These are phyloP conservation scores for Volutella citrinella DNA, from an alignment of 2,329 filamentous ascomycete genomes.

Conservation along the genomic window DNA sequence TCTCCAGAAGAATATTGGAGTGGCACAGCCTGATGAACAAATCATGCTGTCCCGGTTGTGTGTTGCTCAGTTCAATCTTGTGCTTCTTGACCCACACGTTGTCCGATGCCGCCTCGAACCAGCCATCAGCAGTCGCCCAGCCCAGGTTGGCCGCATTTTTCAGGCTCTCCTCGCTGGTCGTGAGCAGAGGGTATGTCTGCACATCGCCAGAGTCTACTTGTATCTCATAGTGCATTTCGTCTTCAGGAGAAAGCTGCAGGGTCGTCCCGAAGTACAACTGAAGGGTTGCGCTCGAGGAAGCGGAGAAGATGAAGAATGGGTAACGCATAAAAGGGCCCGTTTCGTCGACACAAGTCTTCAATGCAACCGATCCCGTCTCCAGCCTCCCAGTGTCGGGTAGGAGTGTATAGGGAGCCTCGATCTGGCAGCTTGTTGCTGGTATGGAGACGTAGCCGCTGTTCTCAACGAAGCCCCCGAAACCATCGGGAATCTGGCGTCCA, in stretches of 20 bases:
- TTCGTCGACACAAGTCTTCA: background rate
- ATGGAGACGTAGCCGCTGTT: slow-evolving; percentile 45
- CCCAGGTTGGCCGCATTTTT: slow-evolving; percentile 14
- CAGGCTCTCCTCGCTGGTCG: slow-evolving; percentile 9
- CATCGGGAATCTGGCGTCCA: slow-evolving; percentile 43
- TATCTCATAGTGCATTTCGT: slow-evolving; percentile 9
- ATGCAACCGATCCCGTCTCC: slow-evolving; percentile 9
- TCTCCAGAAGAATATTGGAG: slow-evolving; percentile 18
- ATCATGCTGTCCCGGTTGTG: slow-evolving; percentile 3
- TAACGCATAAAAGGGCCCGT: slow-evolving; percentile 1
- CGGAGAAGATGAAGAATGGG: slow-evolving; percentile 13
- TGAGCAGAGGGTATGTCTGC: slow-evolving; percentile 4
- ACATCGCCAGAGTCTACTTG: background rate
- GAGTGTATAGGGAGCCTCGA: slow-evolving; percentile 4
- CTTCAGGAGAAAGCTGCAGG: slow-evolving; percentile 10
- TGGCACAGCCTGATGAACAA: slow-evolving; percentile 7
- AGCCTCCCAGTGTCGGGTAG: slow-evolving; percentile 15
- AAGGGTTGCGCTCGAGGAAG: background rate
- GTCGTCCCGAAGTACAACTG: slow-evolving; percentile 13
- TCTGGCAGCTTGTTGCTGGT: slow-evolving; percentile 3
- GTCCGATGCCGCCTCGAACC: slow-evolving; percentile 17
- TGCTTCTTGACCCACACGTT: slow-evolving; percentile 14
- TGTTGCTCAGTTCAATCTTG: background rate
- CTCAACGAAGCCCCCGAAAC: slow-evolving; percentile 61
- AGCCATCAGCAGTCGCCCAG: slow-evolving; percentile 16